These are phyloP conservation scores for Camptophora hylomeconis DNA, from an alignment of 2,329 filamentous ascomycete species.

Conservation along the genomic window DNA sequence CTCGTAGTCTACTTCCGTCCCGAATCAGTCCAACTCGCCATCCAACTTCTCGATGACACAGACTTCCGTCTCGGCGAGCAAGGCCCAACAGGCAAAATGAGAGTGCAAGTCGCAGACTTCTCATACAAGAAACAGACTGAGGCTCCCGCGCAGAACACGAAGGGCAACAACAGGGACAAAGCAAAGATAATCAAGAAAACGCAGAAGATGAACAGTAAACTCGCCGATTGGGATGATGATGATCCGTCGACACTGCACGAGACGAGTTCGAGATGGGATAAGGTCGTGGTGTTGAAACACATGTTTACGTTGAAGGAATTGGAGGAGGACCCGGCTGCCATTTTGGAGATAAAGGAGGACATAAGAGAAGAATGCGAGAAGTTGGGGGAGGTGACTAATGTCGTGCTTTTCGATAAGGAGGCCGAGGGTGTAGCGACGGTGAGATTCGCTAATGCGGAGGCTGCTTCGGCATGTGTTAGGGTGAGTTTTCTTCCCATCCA, in stretches of 20 bases:
- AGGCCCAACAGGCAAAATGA: slow-evolving; percentile 49
- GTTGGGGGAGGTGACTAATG: slow-evolving; percentile 76
- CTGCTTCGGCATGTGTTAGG: slow-evolving; percentile 57
- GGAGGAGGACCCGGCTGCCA: slow-evolving; percentile 67
- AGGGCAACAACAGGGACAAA: slow-evolving; percentile 51
- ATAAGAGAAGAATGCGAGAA: slow-evolving; percentile 82
- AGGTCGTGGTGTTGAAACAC: slow-evolving; percentile 74
- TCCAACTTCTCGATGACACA: slow-evolving; percentile 41
- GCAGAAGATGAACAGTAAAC: slow-evolving; percentile 73
- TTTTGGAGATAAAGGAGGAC: slow-evolving; percentile 89
- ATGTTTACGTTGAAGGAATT: slow-evolving; percentile 86
- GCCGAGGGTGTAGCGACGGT: slow-evolving; percentile 73
- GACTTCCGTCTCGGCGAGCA: slow-evolving; percentile 58
- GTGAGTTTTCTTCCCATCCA: too few relatives aligned
- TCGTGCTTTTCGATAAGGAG: slow-evolving; percentile 81
- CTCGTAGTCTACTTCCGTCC: slow-evolving; percentile 90
- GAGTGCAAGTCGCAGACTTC: slow-evolving; percentile 70
- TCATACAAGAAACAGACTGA: slow-evolving; percentile 86
- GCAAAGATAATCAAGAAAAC: slow-evolving; percentile 85
- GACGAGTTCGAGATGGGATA: slow-evolving; percentile 51
- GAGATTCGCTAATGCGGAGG: slow-evolving; percentile 58
- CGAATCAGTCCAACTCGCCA: slow-evolving; percentile 63
- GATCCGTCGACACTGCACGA: slow-evolving; percentile 50
- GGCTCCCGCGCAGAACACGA: slow-evolving; percentile 35
- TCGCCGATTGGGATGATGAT: slow-evolving; percentile 93